These are phyloP conservation scores for Dillenia turbinata DNA, from an alignment of 164 flowering plant genomes.

Conservation along the genomic window DNA sequence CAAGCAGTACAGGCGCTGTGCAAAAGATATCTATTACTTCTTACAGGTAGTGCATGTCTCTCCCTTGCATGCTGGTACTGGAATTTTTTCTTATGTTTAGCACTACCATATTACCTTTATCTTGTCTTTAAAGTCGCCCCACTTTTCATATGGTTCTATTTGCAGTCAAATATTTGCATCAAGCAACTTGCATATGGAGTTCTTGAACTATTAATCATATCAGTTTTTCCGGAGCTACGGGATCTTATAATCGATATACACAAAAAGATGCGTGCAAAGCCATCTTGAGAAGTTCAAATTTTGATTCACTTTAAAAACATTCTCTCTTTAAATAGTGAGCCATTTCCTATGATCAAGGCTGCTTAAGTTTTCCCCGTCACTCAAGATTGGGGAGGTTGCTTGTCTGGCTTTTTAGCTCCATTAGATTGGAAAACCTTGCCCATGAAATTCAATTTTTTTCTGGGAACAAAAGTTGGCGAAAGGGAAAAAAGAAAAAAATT, in stretches of 20 bases:
- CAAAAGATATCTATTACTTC: constrained; percentile 84
- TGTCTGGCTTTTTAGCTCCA: neutral
- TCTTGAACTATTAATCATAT: constrained; percentile 66
- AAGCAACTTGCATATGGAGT: constrained; percentile 85
- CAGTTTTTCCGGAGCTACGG: constrained; percentile 86
- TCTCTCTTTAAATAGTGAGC: neutral
- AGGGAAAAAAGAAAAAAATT: too few species aligned
- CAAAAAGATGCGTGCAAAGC: constrained; percentile 31
- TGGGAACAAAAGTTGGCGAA: neutral
- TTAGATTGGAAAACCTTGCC: neutral
- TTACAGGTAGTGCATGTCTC: constrained; percentile 57
- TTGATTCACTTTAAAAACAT: neutral
- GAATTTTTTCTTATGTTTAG: neutral
- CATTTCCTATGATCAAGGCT: neutral
- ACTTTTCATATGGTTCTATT: neutral
- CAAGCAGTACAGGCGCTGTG: constrained; percentile 85
- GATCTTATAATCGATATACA: constrained; percentile 58
- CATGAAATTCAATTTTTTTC: neutral
- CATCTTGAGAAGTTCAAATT: constrained; percentile 11
- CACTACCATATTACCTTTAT: neutral
- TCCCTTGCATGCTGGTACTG: neutral
- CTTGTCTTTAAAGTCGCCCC: neutral
- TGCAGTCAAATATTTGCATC: constrained; percentile 79
- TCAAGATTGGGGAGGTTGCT: neutral
- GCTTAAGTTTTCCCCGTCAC: neutral